Base-by-base conservation (phyloP, 208 protist genomes). In the Trypanosoma rangeli region DNA sequence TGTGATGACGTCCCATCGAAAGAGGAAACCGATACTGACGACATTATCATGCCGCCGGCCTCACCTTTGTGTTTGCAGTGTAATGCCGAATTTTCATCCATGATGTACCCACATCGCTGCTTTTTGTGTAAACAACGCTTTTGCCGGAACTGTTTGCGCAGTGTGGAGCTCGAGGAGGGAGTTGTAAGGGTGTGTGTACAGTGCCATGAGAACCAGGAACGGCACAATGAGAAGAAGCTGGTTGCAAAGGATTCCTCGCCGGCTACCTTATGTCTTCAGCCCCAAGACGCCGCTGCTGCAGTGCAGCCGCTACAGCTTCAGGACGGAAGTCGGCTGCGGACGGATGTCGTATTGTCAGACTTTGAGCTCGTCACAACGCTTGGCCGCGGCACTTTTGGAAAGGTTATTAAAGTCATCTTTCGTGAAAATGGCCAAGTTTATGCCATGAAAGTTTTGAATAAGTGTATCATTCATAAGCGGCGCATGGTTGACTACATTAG, bases 331-430 rank as follows among this genome's bases (percentile, higher is more conserved):
- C 48, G 16, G 39, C 50, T 66, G 13, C 42, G 69, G 3, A 80
- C 74, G 9, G 60, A 74, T 58, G 78, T 94, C 0, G 73, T 65
- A 24, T 70, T 94, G 28, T 60, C 80, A 20, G 89, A 98, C 76
- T 98, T 97, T 84, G 68, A 94, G 54, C 77, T 97, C 9, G 64
- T 98, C 28, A 94, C 85, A 0, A 82, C 96, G 8, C 70, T 99
- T 22, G 97, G 97, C 22, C 81, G 85, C 33, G 97, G 97, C 31
- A 94, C 92, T 44, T 98, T 99, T 73, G 96, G 95, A n/a, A 94
- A 97, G 48, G 97, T 99, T 24, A 85, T 98, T 29, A 95, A 98
- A 70, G 96, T 98, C 28, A 67, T 78, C 26, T 78, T 80, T 49
- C 75, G 75, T 68, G 68, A 78, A 9, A 83, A 74, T 16, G 78